A percentile compares a stretch with the other conserved stretches of the same genome.
phyloP scores from a whole-genome alignment of 768 basidiomycete genomes.

The Cubamyces sp. region DNA sequence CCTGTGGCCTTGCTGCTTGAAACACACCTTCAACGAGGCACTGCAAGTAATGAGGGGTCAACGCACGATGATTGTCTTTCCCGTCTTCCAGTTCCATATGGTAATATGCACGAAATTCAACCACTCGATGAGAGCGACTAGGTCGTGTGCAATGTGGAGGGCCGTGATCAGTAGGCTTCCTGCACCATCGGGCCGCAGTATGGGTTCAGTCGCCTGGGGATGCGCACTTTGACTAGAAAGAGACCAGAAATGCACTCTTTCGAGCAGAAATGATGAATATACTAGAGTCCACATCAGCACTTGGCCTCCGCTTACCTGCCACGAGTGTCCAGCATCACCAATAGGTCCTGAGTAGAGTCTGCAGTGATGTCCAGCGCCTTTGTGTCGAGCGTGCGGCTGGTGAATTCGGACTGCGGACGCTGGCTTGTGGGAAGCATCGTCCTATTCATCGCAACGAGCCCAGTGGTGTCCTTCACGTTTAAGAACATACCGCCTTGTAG shows the following conservation, averaged over 20 bases:
- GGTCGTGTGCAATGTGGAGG: constrained; percentile 58
- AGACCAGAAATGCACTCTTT: constrained; percentile 48
- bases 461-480: constrained; percentile 34
- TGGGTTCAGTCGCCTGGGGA: constrained; percentile 41
- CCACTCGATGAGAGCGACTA: constrained; percentile 47
- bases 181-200: constrained; percentile 33
- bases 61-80: constrained; percentile 47
- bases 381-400: constrained; percentile 42
- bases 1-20: constrained; percentile 36
- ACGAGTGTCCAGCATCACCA: constrained; percentile 44
- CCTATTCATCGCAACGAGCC: constrained; percentile 29
- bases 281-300: no score
- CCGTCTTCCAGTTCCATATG: constrained; percentile 59
- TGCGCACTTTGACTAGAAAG: constrained; percentile 44
- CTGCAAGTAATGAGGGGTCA: background rate
- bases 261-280: constrained; percentile 15
- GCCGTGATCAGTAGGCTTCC: constrained; percentile 36
- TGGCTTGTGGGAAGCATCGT: constrained; percentile 31
- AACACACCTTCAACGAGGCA: background rate
- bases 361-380: constrained; percentile 58
- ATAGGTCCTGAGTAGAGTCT: constrained; percentile 64
- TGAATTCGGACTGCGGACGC: constrained; percentile 20
- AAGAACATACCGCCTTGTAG: constrained; percentile 62
- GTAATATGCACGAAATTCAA: constrained; percentile 38
- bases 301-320: constrained; percentile 28